phyloP scores from a whole-genome alignment of 2,329 filamentous ascomycete species.

The Epicoccum sorghinum region DNA sequence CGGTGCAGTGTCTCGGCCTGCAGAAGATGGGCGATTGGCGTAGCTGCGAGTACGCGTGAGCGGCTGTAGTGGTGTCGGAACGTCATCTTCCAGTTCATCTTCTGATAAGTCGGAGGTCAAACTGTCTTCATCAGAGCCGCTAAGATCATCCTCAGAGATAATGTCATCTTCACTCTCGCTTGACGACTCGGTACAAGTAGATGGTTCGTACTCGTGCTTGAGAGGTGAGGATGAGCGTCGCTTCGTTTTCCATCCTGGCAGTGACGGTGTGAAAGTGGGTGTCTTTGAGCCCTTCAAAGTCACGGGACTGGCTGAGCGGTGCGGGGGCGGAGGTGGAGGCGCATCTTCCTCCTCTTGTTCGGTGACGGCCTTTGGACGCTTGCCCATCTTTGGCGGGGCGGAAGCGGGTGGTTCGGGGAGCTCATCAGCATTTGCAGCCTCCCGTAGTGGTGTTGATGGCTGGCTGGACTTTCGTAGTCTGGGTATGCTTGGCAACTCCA shows the following conservation, averaged over 20 bases:
- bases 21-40: conserved; percentile 17
- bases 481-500: conserved; percentile 54
- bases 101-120: conserved; percentile 60
- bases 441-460: conserved; percentile 43
- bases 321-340: conserved; percentile 56
- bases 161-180: conserved; percentile 62
- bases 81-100: conserved; percentile 61
- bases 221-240: conserved; percentile 88
- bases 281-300: conserved; percentile 52
- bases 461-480: conserved; percentile 51
- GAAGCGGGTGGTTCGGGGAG: conserved; percentile 31
- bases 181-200: conserved; percentile 69
- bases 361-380: conserved; percentile 23
- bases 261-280: conserved; percentile 57
- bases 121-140: conserved; percentile 57
- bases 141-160: conserved; percentile 49
- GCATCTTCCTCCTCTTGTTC: conserved; percentile 31
- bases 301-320: conserved; percentile 59
- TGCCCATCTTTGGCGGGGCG: conserved; percentile 38
- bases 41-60: conserved; percentile 22
- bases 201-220: conserved; percentile 96
- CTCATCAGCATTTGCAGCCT: conserved; percentile 17
- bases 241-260: conserved; percentile 54
- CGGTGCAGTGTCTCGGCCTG: conserved; percentile 19
- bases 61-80: conserved; percentile 42